Evolutionary conservation across 352 stramenopile genomes (phyloP).

Genomic region (Thalassiosira livingstoniorum): DNA sequence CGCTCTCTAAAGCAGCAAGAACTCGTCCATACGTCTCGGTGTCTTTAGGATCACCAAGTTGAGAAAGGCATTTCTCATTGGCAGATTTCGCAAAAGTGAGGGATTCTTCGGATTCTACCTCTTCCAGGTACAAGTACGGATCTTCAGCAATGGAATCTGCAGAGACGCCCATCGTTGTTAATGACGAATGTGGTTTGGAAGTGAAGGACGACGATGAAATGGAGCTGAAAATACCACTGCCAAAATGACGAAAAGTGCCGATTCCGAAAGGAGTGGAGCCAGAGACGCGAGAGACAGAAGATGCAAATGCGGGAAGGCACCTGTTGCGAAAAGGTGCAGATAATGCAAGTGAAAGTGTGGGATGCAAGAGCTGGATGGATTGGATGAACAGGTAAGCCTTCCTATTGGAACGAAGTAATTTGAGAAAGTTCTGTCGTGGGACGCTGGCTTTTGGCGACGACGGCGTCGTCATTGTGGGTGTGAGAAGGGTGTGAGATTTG

Average conservation of each 20-base stretch:
- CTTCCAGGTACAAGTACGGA: conserved; percentile 78
- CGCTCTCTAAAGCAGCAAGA: conserved; percentile 68
- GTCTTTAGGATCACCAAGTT: conserved; percentile 68
- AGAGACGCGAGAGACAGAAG: no score
- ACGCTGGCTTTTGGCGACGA: no score
- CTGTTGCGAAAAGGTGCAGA: no score
- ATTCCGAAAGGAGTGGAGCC: background rate
- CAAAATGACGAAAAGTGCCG: background rate
- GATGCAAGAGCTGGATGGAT: no score
- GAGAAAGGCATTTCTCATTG: conserved; percentile 72
- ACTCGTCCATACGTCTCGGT: conserved; percentile 68
- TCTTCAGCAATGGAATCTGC: conserved; percentile 55
- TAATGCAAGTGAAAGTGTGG: no score
- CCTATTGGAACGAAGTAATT: no score
- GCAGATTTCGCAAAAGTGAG: conserved; percentile 76
- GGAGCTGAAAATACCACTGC: background rate
- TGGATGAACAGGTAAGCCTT: no score
- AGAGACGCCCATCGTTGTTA: conserved; percentile 3
- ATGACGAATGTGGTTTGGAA: no score
- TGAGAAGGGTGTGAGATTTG: no score
- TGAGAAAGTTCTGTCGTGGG: no score
- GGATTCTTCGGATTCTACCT: conserved; percentile 75
- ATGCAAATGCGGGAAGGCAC: no score
- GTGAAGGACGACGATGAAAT: background rate
- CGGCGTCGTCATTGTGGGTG: no score